These are phyloP conservation scores for Rhizomucor miehei DNA, from an alignment of 371 early-diverging fungal genomes.

Conservation along the genomic window DNA sequence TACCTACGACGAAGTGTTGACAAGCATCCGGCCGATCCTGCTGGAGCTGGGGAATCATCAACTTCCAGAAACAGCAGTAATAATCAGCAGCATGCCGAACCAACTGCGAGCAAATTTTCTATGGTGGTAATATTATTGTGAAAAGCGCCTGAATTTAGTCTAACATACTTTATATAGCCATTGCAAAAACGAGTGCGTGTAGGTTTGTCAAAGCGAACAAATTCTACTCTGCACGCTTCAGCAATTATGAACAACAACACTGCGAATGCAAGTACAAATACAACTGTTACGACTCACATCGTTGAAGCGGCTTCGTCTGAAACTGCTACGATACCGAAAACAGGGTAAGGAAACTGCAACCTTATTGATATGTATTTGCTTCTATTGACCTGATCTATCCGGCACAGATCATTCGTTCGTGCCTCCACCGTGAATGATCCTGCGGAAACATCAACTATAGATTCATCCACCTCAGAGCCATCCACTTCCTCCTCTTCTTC, in stretches of 20 bases:
- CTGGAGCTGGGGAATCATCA: too few species aligned
- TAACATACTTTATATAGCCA: neutral
- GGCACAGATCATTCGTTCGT: neutral
- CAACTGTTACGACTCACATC: neutral
- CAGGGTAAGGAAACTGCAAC: neutral
- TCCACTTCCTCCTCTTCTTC: neutral
- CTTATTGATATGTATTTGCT: neutral
- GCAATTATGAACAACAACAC: neutral
- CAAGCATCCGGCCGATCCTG: too few species aligned
- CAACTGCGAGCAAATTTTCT: too few species aligned
- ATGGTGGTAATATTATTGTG: too few species aligned
- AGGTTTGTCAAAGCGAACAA: slow-evolving; percentile 29
- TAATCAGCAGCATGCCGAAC: too few species aligned
- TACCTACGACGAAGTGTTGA: too few species aligned
- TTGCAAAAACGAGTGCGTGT: slow-evolving; percentile 21
- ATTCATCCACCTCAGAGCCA: neutral
- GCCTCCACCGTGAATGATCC: neutral
- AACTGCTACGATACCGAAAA: neutral
- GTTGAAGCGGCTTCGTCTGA: too few species aligned
- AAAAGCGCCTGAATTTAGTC: too few species aligned
- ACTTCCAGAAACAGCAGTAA: too few species aligned
- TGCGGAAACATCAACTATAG: neutral
- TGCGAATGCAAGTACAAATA: neutral
- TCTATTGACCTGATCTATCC: neutral
- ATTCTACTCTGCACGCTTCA: neutral